Percentiles rank a stretch among this genome's conserved stretches.
These are phyloP conservation scores for Pichia sp. DNA, from an alignment of 1,139 yeast genomes.

Conservation along the genomic window DNA sequence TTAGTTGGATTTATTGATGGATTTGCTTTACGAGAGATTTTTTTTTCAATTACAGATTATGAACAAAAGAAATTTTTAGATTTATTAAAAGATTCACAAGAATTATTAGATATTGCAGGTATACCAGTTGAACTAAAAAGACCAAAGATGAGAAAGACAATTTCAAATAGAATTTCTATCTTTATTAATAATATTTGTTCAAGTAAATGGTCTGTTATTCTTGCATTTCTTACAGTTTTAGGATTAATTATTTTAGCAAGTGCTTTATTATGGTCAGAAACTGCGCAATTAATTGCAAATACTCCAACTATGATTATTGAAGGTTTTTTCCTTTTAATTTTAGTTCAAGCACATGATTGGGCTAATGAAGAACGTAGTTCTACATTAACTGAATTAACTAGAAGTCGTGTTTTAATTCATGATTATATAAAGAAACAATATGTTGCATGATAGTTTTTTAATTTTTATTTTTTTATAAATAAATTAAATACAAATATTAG, in stretches of 20 bases:
- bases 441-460: background rate
- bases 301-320: conserved; percentile 38
- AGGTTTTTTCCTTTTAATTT: conserved; percentile 33
- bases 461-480: too few relatives aligned
- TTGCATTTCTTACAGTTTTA: conserved; percentile 25
- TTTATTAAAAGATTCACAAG: conserved; percentile 59
- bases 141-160: conserved; percentile 16
- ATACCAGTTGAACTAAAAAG: conserved; percentile 30
- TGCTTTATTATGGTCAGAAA: conserved; percentile 32
- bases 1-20: conserved; percentile 37
- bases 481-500: too few relatives aligned
- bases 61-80: conserved; percentile 28
- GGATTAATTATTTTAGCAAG: conserved; percentile 30
- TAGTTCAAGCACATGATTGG: conserved; percentile 33
- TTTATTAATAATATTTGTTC: conserved; percentile 18
- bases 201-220: conserved; percentile 28
- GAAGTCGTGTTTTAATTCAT: conserved; percentile 14
- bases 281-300: conserved; percentile 34
- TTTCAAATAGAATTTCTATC: conserved; percentile 26
- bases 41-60: conserved; percentile 28
- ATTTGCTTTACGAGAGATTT: conserved; percentile 35
- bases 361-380: conserved; percentile 15
- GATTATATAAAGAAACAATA: conserved; percentile 10
- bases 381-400: conserved; percentile 13
- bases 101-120: conserved; percentile 59